Conservation (phyloP, 2,329 filamentous ascomycete species). For the Fusarium ambrosium region DNA sequence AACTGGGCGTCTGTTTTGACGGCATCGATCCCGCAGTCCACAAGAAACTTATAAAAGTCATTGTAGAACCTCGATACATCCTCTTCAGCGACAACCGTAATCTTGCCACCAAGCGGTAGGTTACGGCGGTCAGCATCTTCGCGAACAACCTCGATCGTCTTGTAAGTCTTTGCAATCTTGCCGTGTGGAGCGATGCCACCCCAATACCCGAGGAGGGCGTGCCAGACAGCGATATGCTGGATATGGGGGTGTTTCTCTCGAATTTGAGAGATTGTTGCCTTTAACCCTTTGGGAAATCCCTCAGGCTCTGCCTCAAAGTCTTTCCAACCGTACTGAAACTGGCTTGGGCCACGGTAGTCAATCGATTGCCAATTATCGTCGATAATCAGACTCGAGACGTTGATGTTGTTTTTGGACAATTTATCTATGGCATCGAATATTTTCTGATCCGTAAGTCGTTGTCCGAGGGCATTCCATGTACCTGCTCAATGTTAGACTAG, state of each 20-base stretch:
- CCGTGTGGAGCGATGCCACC: constrained; percentile 85
- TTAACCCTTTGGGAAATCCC: constrained; percentile 85
- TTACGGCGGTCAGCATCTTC: constrained; percentile 62
- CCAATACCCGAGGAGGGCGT: constrained; percentile 92
- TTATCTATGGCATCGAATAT: constrained; percentile 81
- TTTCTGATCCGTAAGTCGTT: constrained; percentile 84
- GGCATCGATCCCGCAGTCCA: constrained; percentile 79
- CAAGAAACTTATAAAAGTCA: constrained; percentile 91
- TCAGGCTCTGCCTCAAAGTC: constrained; percentile 87
- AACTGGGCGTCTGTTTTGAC: constrained; percentile 97
- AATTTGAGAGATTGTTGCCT: constrained; percentile 77
- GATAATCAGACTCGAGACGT: constrained; percentile 88
- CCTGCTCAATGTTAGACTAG: constrained; percentile 55
- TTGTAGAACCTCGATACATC: constrained; percentile 85
- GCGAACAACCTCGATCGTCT: constrained; percentile 73
- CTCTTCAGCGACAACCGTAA: constrained; percentile 79
- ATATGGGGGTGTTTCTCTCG: constrained; percentile 78
- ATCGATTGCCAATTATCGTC: constrained; percentile 97
- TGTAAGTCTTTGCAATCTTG: constrained; percentile 81
- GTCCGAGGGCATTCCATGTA: constrained; percentile 95
- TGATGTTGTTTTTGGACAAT: constrained; percentile 78
- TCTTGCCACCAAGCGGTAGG: constrained; percentile 70
- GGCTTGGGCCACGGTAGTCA: constrained; percentile 62
- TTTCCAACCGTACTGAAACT: constrained; percentile 76
- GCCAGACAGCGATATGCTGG: constrained; percentile 92